phyloP scores from a whole-genome alignment of 768 basidiomycete species.

The Amanita polypyramis region DNA sequence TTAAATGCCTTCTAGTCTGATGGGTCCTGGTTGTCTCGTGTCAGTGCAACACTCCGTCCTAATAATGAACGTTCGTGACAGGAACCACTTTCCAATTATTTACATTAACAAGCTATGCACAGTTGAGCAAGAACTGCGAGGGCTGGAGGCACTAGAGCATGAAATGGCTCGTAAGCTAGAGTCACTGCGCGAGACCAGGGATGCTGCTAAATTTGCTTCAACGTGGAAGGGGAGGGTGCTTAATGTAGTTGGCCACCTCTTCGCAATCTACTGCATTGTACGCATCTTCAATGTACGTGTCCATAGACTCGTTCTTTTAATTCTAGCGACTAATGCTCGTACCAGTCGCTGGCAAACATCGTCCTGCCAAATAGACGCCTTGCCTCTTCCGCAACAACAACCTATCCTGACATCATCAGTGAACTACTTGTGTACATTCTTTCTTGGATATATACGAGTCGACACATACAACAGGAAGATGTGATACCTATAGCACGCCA shows the following conservation, averaged over 20 bases:
- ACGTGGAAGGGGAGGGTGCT: conserved; percentile 47
- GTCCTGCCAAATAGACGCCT: conserved; percentile 28
- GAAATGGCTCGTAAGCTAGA: conserved; percentile 55
- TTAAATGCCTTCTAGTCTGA: conserved; percentile 12
- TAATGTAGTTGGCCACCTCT: conserved; percentile 36
- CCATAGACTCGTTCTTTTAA: conserved; percentile 16
- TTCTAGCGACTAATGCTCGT: conserved; percentile 1
- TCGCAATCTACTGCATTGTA: conserved; percentile 58
- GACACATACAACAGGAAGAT: conserved; percentile 20
- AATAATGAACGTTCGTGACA: conserved; percentile 20
- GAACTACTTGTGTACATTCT: conserved; percentile 23
- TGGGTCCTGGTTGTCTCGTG: conserved; percentile 37
- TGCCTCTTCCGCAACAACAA: conserved; percentile 19
- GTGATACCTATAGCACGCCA: conserved; percentile 35
- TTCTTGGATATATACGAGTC: conserved; percentile 15
- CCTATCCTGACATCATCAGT: conserved; percentile 33
- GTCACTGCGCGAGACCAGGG: conserved; percentile 35
- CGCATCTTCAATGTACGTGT: conserved; percentile 58
- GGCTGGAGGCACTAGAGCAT: conserved; percentile 56
- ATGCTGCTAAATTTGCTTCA: conserved; percentile 34
- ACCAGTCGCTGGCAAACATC: conserved; percentile 39
- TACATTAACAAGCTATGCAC: neutral
- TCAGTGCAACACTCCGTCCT: conserved; percentile 36
- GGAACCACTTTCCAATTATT: conserved; percentile 18
- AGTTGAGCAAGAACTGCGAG: conserved; percentile 49